A percentile compares a stretch with the other conserved stretches of the same genome.
These are phyloP conservation scores for Orbilia ellipsospora DNA, from an alignment of 2,329 filamentous ascomycete genomes.

Conservation along the genomic window DNA sequence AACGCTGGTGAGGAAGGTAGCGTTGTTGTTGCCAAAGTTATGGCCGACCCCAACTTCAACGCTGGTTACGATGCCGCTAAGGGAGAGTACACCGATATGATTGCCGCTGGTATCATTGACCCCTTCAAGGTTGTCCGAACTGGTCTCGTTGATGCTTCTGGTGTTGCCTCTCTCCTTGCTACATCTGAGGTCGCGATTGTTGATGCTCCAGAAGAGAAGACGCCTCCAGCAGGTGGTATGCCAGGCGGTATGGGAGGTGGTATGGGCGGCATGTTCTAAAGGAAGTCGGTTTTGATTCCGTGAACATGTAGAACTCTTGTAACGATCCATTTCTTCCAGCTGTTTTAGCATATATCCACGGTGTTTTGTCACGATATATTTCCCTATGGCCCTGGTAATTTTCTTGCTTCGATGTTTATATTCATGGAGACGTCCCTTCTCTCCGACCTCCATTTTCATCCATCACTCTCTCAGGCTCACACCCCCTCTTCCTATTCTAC, in stretches of 20 bases:
- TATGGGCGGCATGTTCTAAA: constrained; percentile 72
- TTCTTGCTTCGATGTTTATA: constrained; percentile 48
- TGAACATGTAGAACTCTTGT: neutral
- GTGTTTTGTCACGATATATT: constrained; percentile 44
- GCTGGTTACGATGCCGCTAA: constrained; percentile 96
- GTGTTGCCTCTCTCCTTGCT: constrained; percentile 94
- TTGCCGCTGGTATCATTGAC: constrained; percentile 93
- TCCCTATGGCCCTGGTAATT: constrained; percentile 45
- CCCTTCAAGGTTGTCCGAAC: constrained; percentile 99
- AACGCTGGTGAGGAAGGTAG: constrained; percentile 96
- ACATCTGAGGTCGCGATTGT: constrained; percentile 99
- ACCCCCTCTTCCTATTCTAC: constrained; percentile 21
- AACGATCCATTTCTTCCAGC: constrained; percentile 1
- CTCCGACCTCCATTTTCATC: neutral
- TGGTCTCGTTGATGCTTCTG: constrained; percentile 90
- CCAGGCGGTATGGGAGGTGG: constrained; percentile 62
- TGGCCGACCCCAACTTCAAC: constrained; percentile 98
- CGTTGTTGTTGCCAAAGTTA: constrained; percentile 97
- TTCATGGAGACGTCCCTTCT: constrained; percentile 49
- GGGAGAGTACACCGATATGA: constrained; percentile 99
- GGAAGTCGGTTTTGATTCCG: constrained; percentile 33
- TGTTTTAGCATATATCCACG: constrained; percentile 39
- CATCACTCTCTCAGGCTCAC: neutral
- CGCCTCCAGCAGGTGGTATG: constrained; percentile 64
- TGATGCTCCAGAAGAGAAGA: constrained; percentile 94